Percentiles rank a stretch among this genome's conserved stretches.
These are phyloP conservation scores for Solanum gandarillasii DNA, from an alignment of 257 asterid genomes.

Conservation along the genomic window DNA sequence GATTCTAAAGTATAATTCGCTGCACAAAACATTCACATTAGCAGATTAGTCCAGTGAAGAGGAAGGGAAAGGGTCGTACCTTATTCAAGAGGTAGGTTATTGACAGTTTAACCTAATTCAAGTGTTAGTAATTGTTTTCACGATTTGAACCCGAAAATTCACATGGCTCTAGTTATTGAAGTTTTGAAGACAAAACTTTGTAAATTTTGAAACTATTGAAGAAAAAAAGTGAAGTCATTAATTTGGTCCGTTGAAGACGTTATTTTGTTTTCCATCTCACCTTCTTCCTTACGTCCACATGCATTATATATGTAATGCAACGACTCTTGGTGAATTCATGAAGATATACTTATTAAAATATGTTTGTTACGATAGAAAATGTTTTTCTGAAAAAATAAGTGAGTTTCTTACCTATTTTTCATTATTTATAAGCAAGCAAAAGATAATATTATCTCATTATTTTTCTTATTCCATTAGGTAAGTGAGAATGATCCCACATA, in stretches of 20 bases:
- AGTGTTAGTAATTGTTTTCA: not conserved
- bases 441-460: not conserved
- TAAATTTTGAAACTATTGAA: not conserved
- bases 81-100: not conserved
- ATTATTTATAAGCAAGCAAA: not conserved
- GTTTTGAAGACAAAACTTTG: not conserved
- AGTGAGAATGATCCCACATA: not conserved
- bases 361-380: not conserved
- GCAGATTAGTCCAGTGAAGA: not conserved
- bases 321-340: not conserved
- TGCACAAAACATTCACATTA: not conserved
- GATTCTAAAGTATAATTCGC: not conserved
- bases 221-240: not conserved
- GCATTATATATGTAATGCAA: not conserved
- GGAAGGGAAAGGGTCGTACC: not conserved
- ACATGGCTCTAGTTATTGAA: not conserved
- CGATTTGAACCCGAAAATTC: not conserved
- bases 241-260: not conserved
- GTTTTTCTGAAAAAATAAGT: not conserved
- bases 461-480: not conserved
- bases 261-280: not conserved
- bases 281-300: not conserved
- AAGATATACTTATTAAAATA: not conserved
- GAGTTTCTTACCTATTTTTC: not conserved
- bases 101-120: not conserved